phyloP scores from a whole-genome alignment of 75 land plant genomes.

The Ceratopteris richardii region DNA sequence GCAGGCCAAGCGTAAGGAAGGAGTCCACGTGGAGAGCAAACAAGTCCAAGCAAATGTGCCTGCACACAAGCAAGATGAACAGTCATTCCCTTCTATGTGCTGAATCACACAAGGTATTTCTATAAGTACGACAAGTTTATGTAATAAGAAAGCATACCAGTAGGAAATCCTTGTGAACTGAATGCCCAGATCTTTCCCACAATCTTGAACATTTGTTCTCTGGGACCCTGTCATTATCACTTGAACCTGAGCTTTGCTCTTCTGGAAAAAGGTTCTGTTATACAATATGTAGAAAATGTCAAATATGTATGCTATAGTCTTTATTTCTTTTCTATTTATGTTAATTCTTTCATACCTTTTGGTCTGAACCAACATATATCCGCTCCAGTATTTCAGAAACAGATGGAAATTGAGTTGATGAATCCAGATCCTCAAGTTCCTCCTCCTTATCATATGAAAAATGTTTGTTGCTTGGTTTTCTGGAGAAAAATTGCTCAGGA shows the following conservation, averaged over 20 bases:
- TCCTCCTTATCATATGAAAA: slow-evolving; percentile 38
- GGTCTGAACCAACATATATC: slow-evolving; percentile 7
- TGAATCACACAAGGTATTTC: no score
- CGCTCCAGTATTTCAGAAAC: slow-evolving; percentile 18
- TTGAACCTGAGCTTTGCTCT: slow-evolving; percentile 7
- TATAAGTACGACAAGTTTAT: no score
- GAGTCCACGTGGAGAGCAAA: slow-evolving; percentile 64
- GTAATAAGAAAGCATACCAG: not conserved
- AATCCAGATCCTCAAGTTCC: slow-evolving; percentile 23
- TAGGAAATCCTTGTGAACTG: slow-evolving; percentile 4
- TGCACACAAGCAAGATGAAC: slow-evolving; percentile 14
- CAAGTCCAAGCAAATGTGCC: slow-evolving; percentile 86
- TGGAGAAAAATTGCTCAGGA: slow-evolving; percentile 2
- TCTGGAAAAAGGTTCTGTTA: not conserved
- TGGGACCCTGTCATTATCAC: not conserved
- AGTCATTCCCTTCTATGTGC: no score
- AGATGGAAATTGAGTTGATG: slow-evolving; percentile 14
- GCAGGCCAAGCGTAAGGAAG: slow-evolving; percentile 51
- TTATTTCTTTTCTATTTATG: no score
- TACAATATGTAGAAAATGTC: not conserved
- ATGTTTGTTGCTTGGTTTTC: slow-evolving; percentile 9
- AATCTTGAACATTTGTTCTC: not conserved
- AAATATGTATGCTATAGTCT: not conserved
- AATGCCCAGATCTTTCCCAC: not conserved
- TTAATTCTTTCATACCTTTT: not conserved